Evolutionary conservation across 768 basidiomycete species (phyloP), one percentile per base, ranked within the genome.

Genomic region (Auricularia sp.): DNA sequence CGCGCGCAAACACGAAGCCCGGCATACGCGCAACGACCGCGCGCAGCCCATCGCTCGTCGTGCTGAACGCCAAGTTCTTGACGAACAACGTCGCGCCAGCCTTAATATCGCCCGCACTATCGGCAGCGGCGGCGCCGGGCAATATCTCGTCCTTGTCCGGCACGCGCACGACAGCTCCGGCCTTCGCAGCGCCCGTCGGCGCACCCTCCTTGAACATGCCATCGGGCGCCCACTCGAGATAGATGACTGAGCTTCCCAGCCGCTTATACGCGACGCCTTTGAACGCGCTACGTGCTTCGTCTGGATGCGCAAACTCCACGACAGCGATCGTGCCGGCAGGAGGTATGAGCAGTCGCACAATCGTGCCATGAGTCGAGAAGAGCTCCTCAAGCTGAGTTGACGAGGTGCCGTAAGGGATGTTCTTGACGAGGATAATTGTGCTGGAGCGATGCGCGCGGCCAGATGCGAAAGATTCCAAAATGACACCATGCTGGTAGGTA

Each of bases 21-120:
- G 91, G 87, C 0, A 98, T 78, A 66, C 86, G 80, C 36, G 84
- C 80, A 72, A 96, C 91, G 39, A 89, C 80, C 58, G 84, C 79
- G 3, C 76, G 76, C 14, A 99, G 80, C 29, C 86, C 81, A 65
- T 88, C 87, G 36, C 86, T 78, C 0, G 92, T 88, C 36, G 95
- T 98, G n/a, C 84, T 79, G 77, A 98, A 98, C n/a, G 92, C 81
- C 51, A 99, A 78, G 70, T 98, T 98, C 84, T 98, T 98, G 75
- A 98, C 80, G 74, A 93, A 98, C 14, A 98, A 82, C 16, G 95
- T 98, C 51, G 90, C 81, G 1, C 92, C 94, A 0, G 80, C 79
- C 21, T 81, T 79, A n/a, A 84, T 71, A 1, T 63, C 75, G 0
- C 73, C 74, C 12, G 68, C 72, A 36, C 72, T 73, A 8, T 72